These are phyloP conservation scores for Jamesozyma jinghongensis DNA, from an alignment of 805 yeast genomes.

Conservation along the genomic window DNA sequence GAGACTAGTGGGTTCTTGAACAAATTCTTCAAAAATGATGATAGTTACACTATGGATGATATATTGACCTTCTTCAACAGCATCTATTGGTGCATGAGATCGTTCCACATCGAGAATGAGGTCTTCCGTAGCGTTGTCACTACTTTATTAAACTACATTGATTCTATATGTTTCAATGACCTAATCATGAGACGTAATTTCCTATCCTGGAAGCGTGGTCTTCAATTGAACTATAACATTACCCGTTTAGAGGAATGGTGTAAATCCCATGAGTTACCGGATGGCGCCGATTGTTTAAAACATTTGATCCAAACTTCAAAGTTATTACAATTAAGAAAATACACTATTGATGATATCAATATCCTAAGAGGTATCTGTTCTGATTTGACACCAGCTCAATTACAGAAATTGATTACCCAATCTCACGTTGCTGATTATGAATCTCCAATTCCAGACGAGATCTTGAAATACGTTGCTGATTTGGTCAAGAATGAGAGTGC, in stretches of 20 bases:
- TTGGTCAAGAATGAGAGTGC: conserved; percentile 50
- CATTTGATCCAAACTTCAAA: conserved; percentile 91
- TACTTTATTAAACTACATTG: conserved; percentile 77
- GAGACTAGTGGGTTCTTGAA: conserved; percentile 72
- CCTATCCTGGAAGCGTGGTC: conserved; percentile 94
- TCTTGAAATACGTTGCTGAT: conserved; percentile 72
- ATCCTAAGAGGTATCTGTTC: conserved; percentile 92
- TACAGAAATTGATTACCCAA: conserved; percentile 82
- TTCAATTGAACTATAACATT: conserved; percentile 91
- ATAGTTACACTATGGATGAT: conserved; percentile 88
- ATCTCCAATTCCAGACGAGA: conserved; percentile 77
- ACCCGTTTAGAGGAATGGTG: conserved; percentile 98
- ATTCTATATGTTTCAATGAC: conserved; percentile 91
- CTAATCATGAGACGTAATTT: conserved; percentile 89
- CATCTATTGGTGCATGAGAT: conserved; percentile 87
- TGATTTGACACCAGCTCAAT: conserved; percentile 88
- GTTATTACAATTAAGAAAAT: conserved; percentile 83
- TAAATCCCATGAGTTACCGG: conserved; percentile 82
- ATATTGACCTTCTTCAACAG: conserved; percentile 79
- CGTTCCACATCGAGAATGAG: conserved; percentile 76
- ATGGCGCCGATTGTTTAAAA: conserved; percentile 73
- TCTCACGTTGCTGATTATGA: conserved; percentile 92
- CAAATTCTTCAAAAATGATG: conserved; percentile 65
- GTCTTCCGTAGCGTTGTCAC: conserved; percentile 77
- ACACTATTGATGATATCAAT: conserved; percentile 79